Evolutionary conservation across 257 asterid genomes (phyloP).

Genomic region (Nyctanthes arbortristis): DNA sequence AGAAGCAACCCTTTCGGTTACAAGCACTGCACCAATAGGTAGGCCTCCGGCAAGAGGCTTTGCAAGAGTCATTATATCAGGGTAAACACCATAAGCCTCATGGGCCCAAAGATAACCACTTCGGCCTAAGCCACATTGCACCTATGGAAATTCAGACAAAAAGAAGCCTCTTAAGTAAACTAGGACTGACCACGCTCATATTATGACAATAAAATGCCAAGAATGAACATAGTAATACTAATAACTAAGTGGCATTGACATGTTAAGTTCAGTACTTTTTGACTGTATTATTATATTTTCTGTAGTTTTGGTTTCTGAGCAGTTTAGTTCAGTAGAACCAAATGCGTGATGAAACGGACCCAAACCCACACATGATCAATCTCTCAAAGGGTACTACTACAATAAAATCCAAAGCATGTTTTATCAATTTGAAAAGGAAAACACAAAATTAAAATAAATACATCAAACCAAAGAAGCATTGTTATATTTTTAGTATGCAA

Average conservation of each 20-base stretch:
- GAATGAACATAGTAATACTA: conserved; percentile 1
- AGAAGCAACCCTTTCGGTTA: conserved; percentile 66
- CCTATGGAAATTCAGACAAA: conserved; percentile 36
- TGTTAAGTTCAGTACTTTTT: background rate
- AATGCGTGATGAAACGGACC: background rate
- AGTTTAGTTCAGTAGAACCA: background rate
- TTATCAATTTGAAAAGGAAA: background rate
- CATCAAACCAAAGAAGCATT: no score
- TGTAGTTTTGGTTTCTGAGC: background rate
- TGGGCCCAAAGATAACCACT: conserved; percentile 94
- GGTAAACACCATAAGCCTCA: conserved; percentile 66
- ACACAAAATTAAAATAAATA: no score
- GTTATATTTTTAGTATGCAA: background rate
- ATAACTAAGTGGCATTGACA: background rate
- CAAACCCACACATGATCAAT: background rate
- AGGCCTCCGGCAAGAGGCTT: conserved; percentile 99
- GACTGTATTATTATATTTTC: background rate
- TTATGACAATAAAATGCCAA: background rate
- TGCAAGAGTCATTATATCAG: conserved; percentile 93
- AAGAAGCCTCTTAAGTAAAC: conserved; percentile 11
- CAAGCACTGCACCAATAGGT: conserved; percentile 85
- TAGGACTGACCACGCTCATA: background rate
- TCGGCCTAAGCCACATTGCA: conserved; percentile 96
- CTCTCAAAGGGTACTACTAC: background rate
- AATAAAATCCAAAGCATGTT: background rate